Conservation (phyloP, 371 early-diverging fungal genomes). For the Catenaria anguillulae region DNA sequence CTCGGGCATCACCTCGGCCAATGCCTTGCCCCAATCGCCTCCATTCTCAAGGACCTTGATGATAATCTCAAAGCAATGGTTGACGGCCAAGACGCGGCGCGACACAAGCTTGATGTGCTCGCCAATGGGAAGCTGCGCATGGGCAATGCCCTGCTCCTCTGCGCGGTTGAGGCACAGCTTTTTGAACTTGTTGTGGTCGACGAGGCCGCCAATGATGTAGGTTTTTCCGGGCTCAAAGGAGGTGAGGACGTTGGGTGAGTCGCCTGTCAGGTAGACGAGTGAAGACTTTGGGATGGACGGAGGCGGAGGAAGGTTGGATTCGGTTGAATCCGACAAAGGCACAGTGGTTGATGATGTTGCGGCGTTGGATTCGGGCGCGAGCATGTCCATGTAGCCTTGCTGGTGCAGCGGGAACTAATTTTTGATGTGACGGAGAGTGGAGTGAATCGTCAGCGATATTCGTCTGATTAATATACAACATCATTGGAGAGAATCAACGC, state of each 20-base stretch:
- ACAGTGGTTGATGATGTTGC: too few relatives aligned
- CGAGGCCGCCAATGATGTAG: conserved; percentile 87
- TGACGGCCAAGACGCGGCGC: conserved; percentile 77
- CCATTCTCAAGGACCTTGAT: conserved; percentile 42
- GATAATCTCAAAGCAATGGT: conserved; percentile 48
- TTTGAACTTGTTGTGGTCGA: conserved; percentile 83
- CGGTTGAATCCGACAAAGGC: too few relatives aligned
- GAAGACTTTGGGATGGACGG: too few relatives aligned
- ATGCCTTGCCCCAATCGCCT: conserved; percentile 61
- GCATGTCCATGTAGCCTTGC: not conserved
- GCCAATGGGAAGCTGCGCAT: conserved; percentile 74
- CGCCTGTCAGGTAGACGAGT: conserved; percentile 64
- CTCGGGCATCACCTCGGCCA: conserved; percentile 68
- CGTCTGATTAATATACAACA: too few relatives aligned
- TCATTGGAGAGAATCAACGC: not conserved
- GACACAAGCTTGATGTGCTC: conserved; percentile 59
- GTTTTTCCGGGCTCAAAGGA: conserved; percentile 50
- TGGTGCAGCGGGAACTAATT: too few relatives aligned
- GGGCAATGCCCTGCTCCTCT: conserved; percentile 47
- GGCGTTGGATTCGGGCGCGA: too few relatives aligned
- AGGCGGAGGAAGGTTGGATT: too few relatives aligned
- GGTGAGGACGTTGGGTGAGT: conserved; percentile 52
- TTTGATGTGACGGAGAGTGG: too few relatives aligned
- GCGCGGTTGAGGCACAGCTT: conserved; percentile 66
- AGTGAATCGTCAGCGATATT: too few relatives aligned